These are phyloP conservation scores for Terana coerulea DNA, from an alignment of 768 basidiomycete species.

Conservation along the genomic window DNA sequence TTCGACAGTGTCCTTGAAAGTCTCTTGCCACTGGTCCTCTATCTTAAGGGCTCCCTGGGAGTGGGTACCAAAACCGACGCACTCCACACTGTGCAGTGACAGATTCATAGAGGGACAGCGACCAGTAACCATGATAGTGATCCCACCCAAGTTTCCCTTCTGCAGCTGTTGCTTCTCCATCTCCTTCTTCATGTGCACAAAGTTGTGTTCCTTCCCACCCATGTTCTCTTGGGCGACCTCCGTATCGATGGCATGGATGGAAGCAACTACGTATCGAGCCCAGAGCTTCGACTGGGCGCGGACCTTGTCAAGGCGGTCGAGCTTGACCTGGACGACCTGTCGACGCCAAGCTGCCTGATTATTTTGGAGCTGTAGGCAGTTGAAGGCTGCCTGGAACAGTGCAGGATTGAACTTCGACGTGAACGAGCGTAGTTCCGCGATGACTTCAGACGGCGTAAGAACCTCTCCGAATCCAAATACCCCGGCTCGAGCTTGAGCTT, in stretches of 20 bases:
- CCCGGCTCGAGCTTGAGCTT: conserved; percentile 1
- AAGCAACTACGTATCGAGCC: conserved; percentile 9
- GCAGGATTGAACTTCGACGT: conserved; percentile 14
- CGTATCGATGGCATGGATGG: conserved; percentile 2
- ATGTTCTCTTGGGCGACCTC: not conserved
- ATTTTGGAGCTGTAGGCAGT: conserved; percentile 5
- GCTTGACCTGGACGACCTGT: conserved; percentile 4
- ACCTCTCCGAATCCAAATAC: not conserved
- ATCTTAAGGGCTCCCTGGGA: conserved; percentile 11
- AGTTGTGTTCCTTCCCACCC: not conserved
- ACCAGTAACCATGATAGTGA: conserved; percentile 8
- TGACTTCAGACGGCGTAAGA: conserved; percentile 5
- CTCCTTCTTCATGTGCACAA: conserved; percentile 6
- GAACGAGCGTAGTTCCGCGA: conserved; percentile 13
- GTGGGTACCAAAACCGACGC: conserved; percentile 13
- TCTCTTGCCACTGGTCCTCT: conserved; percentile 12
- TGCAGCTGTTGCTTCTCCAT: conserved; percentile 10
- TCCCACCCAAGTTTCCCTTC: conserved; percentile 11
- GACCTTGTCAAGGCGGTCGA: conserved; percentile 1
- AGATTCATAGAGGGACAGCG: not conserved
- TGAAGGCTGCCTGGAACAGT: conserved; percentile 16
- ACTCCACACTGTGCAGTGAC: conserved; percentile 12
- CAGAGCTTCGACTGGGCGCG: conserved; percentile 8
- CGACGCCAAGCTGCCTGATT: not conserved
- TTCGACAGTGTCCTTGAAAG: conserved; percentile 14